A percentile compares a stretch with the other conserved stretches of the same genome.
phyloP scores from a whole-genome alignment of 2,329 filamentous ascomycete genomes.

The Aspergillus intermedius region DNA sequence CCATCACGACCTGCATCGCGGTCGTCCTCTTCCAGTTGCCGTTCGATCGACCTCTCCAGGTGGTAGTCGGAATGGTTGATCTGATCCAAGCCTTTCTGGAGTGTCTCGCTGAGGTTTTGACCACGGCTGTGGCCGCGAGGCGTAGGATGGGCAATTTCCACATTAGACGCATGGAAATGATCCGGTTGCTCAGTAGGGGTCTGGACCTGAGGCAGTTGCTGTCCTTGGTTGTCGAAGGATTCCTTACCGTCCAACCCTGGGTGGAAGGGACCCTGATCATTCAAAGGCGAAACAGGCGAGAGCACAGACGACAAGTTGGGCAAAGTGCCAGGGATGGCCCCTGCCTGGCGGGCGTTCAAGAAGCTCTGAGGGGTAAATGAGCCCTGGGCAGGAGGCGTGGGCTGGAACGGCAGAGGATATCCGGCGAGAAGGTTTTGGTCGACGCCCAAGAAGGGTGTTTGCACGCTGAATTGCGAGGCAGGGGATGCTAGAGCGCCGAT shows the following conservation, averaged over 20 bases:
- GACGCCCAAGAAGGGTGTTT: slow-evolving; percentile 53
- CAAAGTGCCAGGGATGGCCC: slow-evolving; percentile 36
- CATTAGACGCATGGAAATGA: slow-evolving; percentile 36
- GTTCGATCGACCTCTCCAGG: slow-evolving; percentile 69
- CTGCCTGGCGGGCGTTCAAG: slow-evolving; percentile 32
- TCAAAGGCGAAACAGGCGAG: slow-evolving; percentile 60
- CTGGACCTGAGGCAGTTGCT: slow-evolving; percentile 21
- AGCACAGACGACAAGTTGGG: slow-evolving; percentile 44
- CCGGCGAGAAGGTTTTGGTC: slow-evolving; percentile 57
- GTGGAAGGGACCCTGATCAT: slow-evolving; percentile 42
- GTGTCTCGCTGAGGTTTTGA: slow-evolving; percentile 68
- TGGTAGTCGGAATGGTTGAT: slow-evolving; percentile 69
- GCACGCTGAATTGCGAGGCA: slow-evolving; percentile 56
- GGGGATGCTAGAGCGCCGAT: slow-evolving; percentile 65
- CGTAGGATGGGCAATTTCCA: slow-evolving; percentile 55
- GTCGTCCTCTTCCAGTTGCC: slow-evolving; percentile 71
- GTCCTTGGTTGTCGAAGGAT: slow-evolving; percentile 18
- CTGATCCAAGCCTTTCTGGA: slow-evolving; percentile 73
- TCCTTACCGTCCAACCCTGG: slow-evolving; percentile 24
- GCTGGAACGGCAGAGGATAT: slow-evolving; percentile 61
- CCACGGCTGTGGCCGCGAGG: slow-evolving; percentile 50
- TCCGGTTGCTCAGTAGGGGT: slow-evolving; percentile 29
- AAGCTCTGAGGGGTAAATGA: slow-evolving; percentile 39
- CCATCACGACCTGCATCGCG: slow-evolving; percentile 32
- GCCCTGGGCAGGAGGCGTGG: slow-evolving; percentile 48